Conservation (phyloP, 2,329 filamentous ascomycete genomes). For the Colletotrichum tanaceti region DNA sequence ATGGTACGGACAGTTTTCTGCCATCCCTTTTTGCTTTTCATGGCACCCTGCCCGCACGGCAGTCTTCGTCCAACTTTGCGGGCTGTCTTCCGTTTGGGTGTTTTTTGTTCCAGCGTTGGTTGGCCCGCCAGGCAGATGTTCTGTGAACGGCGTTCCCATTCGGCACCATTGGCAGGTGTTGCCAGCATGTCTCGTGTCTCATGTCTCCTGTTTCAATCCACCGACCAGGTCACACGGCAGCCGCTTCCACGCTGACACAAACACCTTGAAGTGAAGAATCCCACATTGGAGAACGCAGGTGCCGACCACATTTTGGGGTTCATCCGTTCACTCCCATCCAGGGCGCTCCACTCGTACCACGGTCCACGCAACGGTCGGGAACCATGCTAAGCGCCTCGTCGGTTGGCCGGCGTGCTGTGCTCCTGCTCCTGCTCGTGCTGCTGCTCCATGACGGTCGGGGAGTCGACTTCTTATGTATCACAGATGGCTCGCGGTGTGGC, state of each 20-base stretch:
- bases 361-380: conserved; percentile 5
- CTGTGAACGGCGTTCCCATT: background rate
- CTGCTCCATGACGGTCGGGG: background rate
- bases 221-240: background rate
- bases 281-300: background rate
- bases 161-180: background rate
- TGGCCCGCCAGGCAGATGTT: conserved; percentile 5
- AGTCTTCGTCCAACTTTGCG: background rate
- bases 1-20: background rate
- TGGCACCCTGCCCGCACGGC: background rate
- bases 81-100: background rate
- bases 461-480: background rate
- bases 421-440: background rate
- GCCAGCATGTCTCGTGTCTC: conserved; percentile 6
- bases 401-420: background rate
- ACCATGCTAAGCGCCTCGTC: background rate
- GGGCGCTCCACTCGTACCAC: conserved; percentile 2
- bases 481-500: background rate
- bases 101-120: background rate
- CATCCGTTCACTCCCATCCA: background rate
- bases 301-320: background rate
- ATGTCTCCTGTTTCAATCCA: background rate
- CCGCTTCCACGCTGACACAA: background rate
- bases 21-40: background rate
- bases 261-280: background rate